These are phyloP conservation scores for Flueggea neowawraea DNA, from an alignment of 441 rosid species.

Conservation along the genomic window DNA sequence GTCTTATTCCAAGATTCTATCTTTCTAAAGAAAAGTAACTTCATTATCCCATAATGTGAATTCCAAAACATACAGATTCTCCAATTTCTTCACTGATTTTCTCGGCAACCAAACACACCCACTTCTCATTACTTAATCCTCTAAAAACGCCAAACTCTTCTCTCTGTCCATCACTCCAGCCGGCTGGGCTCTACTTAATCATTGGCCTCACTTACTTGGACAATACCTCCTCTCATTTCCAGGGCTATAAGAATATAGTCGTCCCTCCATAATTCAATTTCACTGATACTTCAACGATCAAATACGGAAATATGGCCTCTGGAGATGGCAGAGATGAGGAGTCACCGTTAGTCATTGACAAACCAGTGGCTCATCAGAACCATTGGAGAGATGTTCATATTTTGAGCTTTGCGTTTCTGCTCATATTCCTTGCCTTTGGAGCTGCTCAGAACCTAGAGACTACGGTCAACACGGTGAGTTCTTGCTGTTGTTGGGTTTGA, in stretches of 20 bases:
- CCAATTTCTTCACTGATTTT: neutral
- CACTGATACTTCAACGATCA: neutral
- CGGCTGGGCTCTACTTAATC: neutral
- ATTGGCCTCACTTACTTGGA: slow-evolving; percentile 1
- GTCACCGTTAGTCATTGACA: slow-evolving; percentile 48
- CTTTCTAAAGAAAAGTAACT: no score
- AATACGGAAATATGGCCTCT: slow-evolving; percentile 34
- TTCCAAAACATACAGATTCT: no score
- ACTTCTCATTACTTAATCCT: neutral
- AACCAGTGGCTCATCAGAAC: slow-evolving; percentile 30
- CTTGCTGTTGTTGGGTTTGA: slow-evolving; percentile 1
- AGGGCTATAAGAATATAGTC: neutral
- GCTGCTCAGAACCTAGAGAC: slow-evolving; percentile 97
- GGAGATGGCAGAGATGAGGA: slow-evolving; percentile 46
- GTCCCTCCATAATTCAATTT: neutral
- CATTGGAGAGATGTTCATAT: slow-evolving; percentile 71
- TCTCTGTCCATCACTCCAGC: neutral
- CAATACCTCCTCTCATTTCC: neutral
- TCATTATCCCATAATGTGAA: no score
- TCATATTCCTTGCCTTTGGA: slow-evolving; percentile 82
- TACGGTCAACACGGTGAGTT: slow-evolving; percentile 62
- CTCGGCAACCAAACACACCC: neutral
- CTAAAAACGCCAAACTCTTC: neutral
- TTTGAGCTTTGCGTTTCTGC: slow-evolving; percentile 73
- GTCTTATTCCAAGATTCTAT: neutral